phyloP scores from a whole-genome alignment of 257 asterid genomes.

The Nicotiana knightiana region DNA sequence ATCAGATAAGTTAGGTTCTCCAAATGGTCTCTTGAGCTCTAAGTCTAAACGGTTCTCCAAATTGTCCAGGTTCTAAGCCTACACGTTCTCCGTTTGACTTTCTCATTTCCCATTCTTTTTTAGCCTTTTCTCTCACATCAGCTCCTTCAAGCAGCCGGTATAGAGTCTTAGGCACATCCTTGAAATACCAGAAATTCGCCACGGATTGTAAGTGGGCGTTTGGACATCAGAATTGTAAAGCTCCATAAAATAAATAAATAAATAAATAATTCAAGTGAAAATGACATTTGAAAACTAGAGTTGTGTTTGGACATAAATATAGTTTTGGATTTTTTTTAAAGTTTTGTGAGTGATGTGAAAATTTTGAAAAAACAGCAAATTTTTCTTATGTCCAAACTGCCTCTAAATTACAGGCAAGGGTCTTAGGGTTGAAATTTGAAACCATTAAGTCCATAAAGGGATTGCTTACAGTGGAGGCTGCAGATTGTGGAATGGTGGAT shows the following conservation, averaged over 20 bases:
- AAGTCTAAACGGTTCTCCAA: neutral
- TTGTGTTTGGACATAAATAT: too few species aligned
- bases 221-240: too few species aligned
- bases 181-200: slow-evolving; percentile 44
- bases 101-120: neutral
- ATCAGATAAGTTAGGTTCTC: too few species aligned
- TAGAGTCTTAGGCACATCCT: slow-evolving; percentile 49
- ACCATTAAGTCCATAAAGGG: neutral
- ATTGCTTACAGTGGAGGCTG: neutral
- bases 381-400: too few species aligned
- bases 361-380: too few species aligned
- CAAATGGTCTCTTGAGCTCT: too few species aligned
- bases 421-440: slow-evolving; percentile 35
- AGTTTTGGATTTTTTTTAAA: too few species aligned
- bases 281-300: too few species aligned
- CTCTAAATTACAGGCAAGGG: slow-evolving; percentile 34
- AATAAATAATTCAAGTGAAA: too few species aligned
- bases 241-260: too few species aligned
- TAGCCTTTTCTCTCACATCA: slow-evolving; percentile 21
- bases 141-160: slow-evolving; percentile 42
- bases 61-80: neutral
- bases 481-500: too few species aligned
- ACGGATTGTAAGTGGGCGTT: neutral
- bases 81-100: neutral
- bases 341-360: too few species aligned